Percentiles rank a stretch among this genome's conserved stretches.
phyloP scores from a whole-genome alignment of 306 rosid genomes.

The Abrus precatorius region DNA sequence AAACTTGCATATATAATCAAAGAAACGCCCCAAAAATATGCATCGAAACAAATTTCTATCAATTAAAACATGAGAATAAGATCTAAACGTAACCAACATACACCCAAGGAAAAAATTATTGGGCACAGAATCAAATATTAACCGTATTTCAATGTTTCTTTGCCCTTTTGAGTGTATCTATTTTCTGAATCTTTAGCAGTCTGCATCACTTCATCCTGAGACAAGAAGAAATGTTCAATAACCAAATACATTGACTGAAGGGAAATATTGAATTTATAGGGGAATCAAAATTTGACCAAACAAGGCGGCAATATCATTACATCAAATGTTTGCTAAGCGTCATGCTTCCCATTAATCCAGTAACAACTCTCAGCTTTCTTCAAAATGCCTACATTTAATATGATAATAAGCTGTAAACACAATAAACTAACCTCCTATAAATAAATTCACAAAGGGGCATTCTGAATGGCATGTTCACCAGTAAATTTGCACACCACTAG shows the following conservation, averaged over 20 bases:
- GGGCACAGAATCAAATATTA: conserved; percentile 14
- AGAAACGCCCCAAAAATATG: not conserved
- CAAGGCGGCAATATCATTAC: not conserved
- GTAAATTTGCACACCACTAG: too few relatives aligned
- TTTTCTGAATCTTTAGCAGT: conserved; percentile 33
- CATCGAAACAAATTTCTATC: not conserved
- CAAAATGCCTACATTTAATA: too few relatives aligned
- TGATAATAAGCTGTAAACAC: too few relatives aligned
- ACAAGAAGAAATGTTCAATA: conserved; percentile 31
- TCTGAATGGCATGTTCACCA: too few relatives aligned
- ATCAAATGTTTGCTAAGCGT: not conserved
- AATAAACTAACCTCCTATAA: too few relatives aligned
- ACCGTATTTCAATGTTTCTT: conserved; percentile 18
- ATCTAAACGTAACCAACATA: not conserved
- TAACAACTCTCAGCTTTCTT: too few relatives aligned
- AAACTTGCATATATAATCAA: not conserved
- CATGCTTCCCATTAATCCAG: not conserved
- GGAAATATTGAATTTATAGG: not conserved
- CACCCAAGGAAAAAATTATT: not conserved
- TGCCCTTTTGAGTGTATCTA: conserved; percentile 25
- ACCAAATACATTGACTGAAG: conserved; percentile 28
- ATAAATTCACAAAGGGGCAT: too few relatives aligned
- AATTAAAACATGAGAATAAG: not conserved
- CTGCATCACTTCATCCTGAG: conserved; percentile 42
- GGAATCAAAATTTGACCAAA: not conserved